These are phyloP conservation scores for Tephrocybe sp. DNA, from an alignment of 768 basidiomycete genomes.

Conservation along the genomic window DNA sequence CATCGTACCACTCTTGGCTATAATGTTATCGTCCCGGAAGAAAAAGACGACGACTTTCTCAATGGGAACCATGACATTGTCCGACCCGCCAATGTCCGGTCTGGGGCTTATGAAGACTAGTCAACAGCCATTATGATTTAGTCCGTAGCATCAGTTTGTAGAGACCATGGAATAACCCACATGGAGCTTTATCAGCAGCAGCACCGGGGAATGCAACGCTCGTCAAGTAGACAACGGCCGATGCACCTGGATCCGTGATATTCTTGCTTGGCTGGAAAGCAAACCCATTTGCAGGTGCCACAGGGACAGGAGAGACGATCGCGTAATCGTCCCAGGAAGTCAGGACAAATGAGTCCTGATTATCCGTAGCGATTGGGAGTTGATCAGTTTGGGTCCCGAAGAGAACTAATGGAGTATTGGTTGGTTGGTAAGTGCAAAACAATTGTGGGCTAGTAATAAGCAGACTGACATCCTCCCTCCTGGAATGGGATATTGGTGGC, in stretches of 20 bases:
- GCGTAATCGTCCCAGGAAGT: not conserved
- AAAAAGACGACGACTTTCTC: slow-evolving; percentile 1
- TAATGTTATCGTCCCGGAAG: not conserved
- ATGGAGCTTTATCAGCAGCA: not conserved
- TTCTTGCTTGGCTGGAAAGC: not conserved
- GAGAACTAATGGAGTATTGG: not conserved
- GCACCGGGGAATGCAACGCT: not conserved
- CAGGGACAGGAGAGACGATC: not conserved
- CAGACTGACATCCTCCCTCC: not conserved
- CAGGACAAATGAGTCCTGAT: not conserved
- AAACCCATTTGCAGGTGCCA: not conserved
- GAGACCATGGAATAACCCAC: not conserved
- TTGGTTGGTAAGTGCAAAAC: not conserved
- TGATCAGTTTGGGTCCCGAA: not conserved
- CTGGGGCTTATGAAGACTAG: not conserved
- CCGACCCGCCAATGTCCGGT: not conserved
- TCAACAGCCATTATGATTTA: not conserved
- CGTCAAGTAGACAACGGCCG: not conserved
- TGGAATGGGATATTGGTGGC: not conserved
- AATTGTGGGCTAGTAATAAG: not conserved
- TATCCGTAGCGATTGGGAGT: not conserved
- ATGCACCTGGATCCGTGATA: not conserved
- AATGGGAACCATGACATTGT: not conserved
- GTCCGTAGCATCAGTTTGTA: not conserved
- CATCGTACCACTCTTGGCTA: not conserved